Evolutionary conservation across 2,329 filamentous ascomycete genomes (phyloP).

Genomic region (Aspergillus versicolor): DNA sequence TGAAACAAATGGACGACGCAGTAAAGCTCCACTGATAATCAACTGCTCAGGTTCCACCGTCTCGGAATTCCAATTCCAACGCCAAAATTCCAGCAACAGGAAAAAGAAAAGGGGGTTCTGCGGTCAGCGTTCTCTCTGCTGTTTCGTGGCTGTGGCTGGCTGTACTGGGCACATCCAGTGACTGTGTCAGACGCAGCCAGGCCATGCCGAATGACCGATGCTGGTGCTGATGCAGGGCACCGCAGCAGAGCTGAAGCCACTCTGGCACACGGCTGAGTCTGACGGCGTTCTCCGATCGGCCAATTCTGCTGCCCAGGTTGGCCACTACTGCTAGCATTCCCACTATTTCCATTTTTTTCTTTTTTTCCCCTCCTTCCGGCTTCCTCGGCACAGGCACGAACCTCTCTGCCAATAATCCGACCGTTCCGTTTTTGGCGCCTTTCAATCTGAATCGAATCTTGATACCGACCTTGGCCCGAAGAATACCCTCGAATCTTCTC

Average conservation of each 20-base stretch:
- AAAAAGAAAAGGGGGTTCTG: background rate
- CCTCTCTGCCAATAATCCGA: background rate
- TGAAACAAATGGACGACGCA: background rate
- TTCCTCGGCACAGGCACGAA: background rate
- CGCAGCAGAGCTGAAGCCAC: too few relatives aligned
- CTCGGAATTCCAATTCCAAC: background rate
- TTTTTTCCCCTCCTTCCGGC: too few relatives aligned
- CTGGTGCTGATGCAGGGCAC: too few relatives aligned
- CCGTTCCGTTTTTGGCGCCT: background rate
- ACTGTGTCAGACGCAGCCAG: background rate
- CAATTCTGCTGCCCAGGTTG: too few relatives aligned
- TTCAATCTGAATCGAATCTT: background rate
- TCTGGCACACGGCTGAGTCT: too few relatives aligned
- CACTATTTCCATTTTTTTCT: too few relatives aligned
- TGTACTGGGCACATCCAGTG: background rate
- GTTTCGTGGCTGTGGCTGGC: constrained; percentile 7
- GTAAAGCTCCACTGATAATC: background rate
- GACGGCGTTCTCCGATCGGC: too few relatives aligned
- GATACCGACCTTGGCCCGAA: background rate
- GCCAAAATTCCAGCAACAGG: background rate
- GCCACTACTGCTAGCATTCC: too few relatives aligned
- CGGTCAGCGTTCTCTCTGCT: background rate
- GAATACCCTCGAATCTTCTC: background rate
- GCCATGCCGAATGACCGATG: background rate
- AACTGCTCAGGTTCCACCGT: background rate